phyloP scores from a whole-genome alignment of 2,329 filamentous ascomycete genomes.

The Calonectria pteridis region DNA sequence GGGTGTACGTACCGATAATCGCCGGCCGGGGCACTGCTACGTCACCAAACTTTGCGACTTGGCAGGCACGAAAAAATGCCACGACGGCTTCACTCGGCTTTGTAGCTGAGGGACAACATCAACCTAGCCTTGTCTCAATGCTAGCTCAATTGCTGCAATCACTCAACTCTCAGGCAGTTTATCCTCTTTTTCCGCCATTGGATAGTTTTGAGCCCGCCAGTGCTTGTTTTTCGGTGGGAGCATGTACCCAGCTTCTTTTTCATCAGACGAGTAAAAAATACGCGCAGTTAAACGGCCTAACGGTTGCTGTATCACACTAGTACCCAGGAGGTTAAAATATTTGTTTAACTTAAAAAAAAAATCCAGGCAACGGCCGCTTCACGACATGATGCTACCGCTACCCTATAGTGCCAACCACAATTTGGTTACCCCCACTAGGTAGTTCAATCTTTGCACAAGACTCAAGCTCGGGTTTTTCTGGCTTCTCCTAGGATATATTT shows the following conservation, averaged over 20 bases:
- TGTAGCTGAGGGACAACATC: neutral
- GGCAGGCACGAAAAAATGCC: neutral
- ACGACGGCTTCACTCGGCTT: conserved; percentile 12
- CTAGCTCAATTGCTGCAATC: neutral
- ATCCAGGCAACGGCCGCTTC: neutral
- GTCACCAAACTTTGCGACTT: neutral
- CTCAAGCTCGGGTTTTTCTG: neutral
- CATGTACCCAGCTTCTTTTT: too few relatives aligned
- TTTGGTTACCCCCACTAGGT: neutral
- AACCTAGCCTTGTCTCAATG: neutral
- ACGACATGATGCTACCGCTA: neutral
- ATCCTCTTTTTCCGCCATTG: neutral
- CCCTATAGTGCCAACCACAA: neutral
- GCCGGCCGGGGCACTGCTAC: neutral
- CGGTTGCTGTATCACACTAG: neutral
- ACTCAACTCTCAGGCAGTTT: neutral
- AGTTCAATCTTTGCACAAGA: neutral
- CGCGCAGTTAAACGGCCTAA: neutral
- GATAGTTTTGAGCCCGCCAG: neutral
- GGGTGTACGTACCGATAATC: conserved; percentile 2
- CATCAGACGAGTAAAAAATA: neutral
- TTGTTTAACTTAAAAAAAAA: neutral
- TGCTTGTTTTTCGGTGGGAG: neutral
- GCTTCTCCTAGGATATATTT: neutral
- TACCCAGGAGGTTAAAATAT: neutral